Evolutionary conservation across 2,329 filamentous ascomycete genomes (phyloP).

Genomic region (Pyrenophora graminea): DNA sequence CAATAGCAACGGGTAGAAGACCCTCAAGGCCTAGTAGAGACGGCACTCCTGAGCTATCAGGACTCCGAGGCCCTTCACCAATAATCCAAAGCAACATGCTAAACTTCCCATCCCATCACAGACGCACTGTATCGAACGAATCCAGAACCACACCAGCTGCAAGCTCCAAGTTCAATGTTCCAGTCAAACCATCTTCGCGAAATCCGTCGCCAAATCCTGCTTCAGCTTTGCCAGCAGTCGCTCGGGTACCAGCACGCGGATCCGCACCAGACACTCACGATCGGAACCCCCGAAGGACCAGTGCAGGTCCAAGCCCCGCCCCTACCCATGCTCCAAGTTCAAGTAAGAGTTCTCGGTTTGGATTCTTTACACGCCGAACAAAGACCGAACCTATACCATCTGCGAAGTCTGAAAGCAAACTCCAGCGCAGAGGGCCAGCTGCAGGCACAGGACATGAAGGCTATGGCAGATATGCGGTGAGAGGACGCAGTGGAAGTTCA

Average conservation of each 20-base stretch:
- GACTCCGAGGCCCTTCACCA: slow-evolving; percentile 54
- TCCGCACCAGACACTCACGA: slow-evolving; percentile 48
- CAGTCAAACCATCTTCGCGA: slow-evolving; percentile 42
- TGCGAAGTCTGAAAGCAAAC: slow-evolving; percentile 63
- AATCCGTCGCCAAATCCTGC: slow-evolving; percentile 46
- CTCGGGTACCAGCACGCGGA: slow-evolving; percentile 37
- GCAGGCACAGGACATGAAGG: slow-evolving; percentile 95
- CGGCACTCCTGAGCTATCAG: slow-evolving; percentile 50
- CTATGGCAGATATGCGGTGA: slow-evolving; percentile 69
- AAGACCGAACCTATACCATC: slow-evolving; percentile 62
- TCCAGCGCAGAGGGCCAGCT: slow-evolving; percentile 71
- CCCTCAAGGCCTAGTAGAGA: slow-evolving; percentile 53
- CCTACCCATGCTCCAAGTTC: slow-evolving; percentile 55
- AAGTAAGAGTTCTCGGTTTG: slow-evolving; percentile 69
- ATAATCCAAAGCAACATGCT: slow-evolving; percentile 62
- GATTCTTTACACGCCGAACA: slow-evolving; percentile 74
- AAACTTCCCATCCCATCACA: slow-evolving; percentile 55
- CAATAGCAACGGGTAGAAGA: slow-evolving; percentile 53
- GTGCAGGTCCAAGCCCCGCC: slow-evolving; percentile 46
- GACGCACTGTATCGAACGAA: slow-evolving; percentile 56
- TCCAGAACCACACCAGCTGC: slow-evolving; percentile 32
- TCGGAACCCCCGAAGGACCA: slow-evolving; percentile 35
- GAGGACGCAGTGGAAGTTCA: slow-evolving; percentile 67
- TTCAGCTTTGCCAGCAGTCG: slow-evolving; percentile 30
- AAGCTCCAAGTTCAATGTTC: slow-evolving; percentile 31